These are phyloP conservation scores for Penstemon davidsonii DNA, from an alignment of 257 asterid species.

Conservation along the genomic window DNA sequence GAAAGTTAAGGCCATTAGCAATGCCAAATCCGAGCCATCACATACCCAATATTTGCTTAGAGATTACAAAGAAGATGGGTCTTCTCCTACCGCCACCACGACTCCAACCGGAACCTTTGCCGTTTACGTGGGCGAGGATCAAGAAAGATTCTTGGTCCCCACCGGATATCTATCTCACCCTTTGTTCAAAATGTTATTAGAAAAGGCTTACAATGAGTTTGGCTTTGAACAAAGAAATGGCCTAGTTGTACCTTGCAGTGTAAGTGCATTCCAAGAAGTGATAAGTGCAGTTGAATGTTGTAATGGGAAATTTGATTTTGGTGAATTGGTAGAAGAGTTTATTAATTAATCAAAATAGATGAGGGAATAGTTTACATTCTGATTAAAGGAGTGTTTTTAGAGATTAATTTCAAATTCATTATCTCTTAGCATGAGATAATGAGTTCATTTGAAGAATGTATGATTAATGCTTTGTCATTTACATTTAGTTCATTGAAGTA, in stretches of 20 bases:
- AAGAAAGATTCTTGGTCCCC: constrained; percentile 62
- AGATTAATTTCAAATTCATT: too few species aligned
- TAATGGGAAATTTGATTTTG: constrained; percentile 61
- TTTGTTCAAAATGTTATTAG: constrained; percentile 69
- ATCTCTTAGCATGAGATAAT: too few species aligned
- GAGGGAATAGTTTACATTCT: too few species aligned
- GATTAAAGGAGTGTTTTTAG: too few species aligned
- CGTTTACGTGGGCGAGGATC: constrained; percentile 73
- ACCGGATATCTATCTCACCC: constrained; percentile 84
- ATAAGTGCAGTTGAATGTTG: constrained; percentile 65
- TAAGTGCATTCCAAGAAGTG: constrained; percentile 61
- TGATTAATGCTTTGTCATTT: too few species aligned
- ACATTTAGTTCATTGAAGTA: too few species aligned
- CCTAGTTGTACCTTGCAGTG: constrained; percentile 76
- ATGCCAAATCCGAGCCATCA: constrained; percentile 19
- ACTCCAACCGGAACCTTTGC: constrained; percentile 64
- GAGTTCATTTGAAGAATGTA: too few species aligned
- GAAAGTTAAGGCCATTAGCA: constrained; percentile 41
- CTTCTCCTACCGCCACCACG: constrained; percentile 27
- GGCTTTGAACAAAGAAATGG: constrained; percentile 63
- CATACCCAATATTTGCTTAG: constrained; percentile 43
- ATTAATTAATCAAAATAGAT: constrained; percentile 4
- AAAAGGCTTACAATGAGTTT: constrained; percentile 71
- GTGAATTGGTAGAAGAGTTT: constrained; percentile 65
- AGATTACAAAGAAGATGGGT: constrained; percentile 26